A percentile compares a stretch with the other conserved stretches of the same genome.
These are phyloP conservation scores for Neoboletus magnificus DNA, from an alignment of 768 basidiomycete genomes.

Conservation along the genomic window DNA sequence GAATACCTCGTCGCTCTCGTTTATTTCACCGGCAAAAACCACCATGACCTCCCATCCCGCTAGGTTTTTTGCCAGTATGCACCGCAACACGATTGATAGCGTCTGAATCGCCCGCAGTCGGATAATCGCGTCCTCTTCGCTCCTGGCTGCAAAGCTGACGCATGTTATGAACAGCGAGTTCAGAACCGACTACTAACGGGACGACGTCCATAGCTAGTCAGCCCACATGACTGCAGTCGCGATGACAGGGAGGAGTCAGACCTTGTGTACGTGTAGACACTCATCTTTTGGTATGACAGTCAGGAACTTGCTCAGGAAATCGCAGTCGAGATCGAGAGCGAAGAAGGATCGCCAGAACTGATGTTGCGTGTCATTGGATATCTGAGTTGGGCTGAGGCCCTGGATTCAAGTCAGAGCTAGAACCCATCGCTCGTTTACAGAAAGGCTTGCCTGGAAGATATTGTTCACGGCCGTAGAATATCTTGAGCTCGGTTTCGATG, in stretches of 20 bases:
- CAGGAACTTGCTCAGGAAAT: conserved; percentile 42
- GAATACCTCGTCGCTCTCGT: conserved; percentile 56
- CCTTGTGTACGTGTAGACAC: conserved; percentile 51
- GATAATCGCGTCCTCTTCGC: conserved; percentile 14
- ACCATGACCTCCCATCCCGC: conserved; percentile 76
- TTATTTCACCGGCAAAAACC: conserved; percentile 58
- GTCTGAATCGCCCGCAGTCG: conserved; percentile 48
- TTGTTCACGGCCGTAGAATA: conserved; percentile 47
- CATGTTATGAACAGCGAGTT: conserved; percentile 46
- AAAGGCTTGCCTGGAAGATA: conserved; percentile 41
- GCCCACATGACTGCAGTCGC: background rate
- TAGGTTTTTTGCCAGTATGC: conserved; percentile 53
- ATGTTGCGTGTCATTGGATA: conserved; percentile 41
- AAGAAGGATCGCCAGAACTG: conserved; percentile 56
- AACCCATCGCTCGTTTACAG: background rate
- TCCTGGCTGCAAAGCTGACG: conserved; percentile 37
- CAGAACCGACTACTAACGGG: conserved; percentile 48
- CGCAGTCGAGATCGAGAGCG: conserved; percentile 48
- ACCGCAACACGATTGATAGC: conserved; percentile 44
- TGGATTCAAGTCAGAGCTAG: conserved; percentile 18
- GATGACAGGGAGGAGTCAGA: conserved; percentile 20
- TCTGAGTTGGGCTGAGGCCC: conserved; percentile 42
- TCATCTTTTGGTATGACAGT: conserved; percentile 44
- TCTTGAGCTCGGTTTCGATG: conserved; percentile 39
- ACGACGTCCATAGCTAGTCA: conserved; percentile 8